Conservation (phyloP, 768 basidiomycete genomes). For the Gyrodon lividus region DNA sequence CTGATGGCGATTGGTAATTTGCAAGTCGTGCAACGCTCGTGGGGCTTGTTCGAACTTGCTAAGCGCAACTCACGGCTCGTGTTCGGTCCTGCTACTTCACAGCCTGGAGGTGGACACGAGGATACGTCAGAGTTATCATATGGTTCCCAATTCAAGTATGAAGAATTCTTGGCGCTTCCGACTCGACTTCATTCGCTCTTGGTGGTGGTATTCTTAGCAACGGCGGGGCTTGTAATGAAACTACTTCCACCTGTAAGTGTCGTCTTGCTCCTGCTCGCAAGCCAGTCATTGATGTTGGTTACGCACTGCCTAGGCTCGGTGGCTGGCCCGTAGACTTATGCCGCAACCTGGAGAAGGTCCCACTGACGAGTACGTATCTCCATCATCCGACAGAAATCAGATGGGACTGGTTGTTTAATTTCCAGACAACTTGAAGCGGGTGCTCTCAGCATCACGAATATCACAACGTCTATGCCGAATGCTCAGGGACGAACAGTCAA, state of each 20-base stretch:
- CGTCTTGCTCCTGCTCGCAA: background rate
- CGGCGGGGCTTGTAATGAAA: constrained; percentile 26
- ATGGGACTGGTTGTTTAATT: background rate
- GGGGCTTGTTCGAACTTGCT: constrained; percentile 46
- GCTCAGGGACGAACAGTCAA: constrained; percentile 38
- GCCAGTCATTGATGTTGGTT: background rate
- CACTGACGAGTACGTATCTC: constrained; percentile 50
- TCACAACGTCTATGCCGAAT: constrained; percentile 58
- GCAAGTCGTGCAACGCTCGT: constrained; percentile 54
- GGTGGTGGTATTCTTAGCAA: constrained; percentile 34
- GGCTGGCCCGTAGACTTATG: constrained; percentile 50
- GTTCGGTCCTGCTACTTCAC: constrained; percentile 8
- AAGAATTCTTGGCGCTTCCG: constrained; percentile 57
- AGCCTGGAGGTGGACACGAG: constrained; percentile 16
- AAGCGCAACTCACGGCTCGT: constrained; percentile 17
- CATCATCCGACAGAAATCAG: background rate
- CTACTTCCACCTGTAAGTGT: constrained; percentile 38
- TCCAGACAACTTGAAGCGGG: constrained; percentile 59
- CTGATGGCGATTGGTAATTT: constrained; percentile 46
- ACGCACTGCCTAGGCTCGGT: constrained; percentile 40
- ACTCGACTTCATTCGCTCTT: constrained; percentile 41
- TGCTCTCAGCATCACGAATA: constrained; percentile 60
- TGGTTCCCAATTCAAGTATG: constrained; percentile 73
- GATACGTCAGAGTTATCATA: constrained; percentile 40
- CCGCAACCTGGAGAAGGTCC: constrained; percentile 62